Evolutionary conservation across 495 filamentous ascomycete genomes (phyloP).

Genomic region (Tuber umbilicatum): DNA sequence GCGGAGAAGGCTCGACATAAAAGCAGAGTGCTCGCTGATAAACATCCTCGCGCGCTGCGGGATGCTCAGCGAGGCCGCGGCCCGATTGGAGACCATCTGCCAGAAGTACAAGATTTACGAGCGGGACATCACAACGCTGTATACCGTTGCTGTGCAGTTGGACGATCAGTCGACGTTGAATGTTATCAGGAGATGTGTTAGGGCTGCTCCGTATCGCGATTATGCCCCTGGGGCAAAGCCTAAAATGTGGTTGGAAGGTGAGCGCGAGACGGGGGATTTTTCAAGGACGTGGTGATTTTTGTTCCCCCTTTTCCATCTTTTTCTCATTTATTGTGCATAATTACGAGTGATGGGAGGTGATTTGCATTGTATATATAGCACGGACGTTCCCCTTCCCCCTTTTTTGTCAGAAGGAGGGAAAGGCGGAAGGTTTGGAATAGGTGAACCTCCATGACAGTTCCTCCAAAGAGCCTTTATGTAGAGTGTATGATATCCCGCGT

Average conservation of each 20-base stretch:
- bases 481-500: background rate
- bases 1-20: slow-evolving; percentile 28
- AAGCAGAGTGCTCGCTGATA: slow-evolving; percentile 30
- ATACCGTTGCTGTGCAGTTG: slow-evolving; percentile 29
- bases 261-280: background rate
- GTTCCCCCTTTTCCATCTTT: background rate
- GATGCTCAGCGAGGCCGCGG: slow-evolving; percentile 31
- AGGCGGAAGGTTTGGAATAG: background rate
- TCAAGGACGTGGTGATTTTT: background rate
- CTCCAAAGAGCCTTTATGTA: background rate
- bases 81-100: slow-evolving; percentile 19
- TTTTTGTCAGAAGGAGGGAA: background rate
- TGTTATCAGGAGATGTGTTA: slow-evolving; percentile 16
- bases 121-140: slow-evolving; percentile 29
- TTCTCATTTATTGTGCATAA: background rate
- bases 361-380: background rate
- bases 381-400: background rate
- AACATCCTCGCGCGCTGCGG: slow-evolving; percentile 28
- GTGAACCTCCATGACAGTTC: background rate
- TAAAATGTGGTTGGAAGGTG: background rate
- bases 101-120: slow-evolving; percentile 32
- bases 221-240: background rate
- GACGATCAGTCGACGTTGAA: slow-evolving; percentile 29
- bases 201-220: slow-evolving; percentile 10
- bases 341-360: background rate